Conservation (phyloP, 2,329 filamentous ascomycete species). For the Colletotrichum siamense region DNA sequence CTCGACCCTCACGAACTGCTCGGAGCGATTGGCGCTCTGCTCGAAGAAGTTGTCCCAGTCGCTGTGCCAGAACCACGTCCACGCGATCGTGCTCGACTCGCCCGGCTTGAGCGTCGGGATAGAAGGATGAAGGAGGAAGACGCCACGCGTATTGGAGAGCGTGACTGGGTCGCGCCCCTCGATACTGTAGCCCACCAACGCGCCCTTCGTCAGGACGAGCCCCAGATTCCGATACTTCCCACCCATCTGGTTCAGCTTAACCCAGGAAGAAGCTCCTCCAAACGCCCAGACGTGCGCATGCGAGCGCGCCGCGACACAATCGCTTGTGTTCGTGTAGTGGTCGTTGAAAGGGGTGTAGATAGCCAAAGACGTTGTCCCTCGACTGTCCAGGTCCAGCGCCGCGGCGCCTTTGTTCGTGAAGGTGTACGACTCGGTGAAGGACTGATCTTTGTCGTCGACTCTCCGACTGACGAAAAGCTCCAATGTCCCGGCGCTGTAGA, state of each 20-base stretch:
- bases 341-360: conserved; percentile 18
- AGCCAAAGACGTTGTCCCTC: background rate
- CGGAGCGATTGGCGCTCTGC: background rate
- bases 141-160: conserved; percentile 2
- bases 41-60: conserved; percentile 4
- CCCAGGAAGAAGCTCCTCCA: conserved; percentile 5
- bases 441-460: background rate
- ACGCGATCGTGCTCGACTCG: background rate
- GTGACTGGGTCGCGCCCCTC: conserved; percentile 7
- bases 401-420: conserved; percentile 10
- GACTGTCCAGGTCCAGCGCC: background rate
- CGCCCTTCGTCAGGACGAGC: conserved; percentile 5
- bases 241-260: conserved; percentile 17
- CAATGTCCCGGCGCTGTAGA: background rate
- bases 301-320: background rate
- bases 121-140: conserved; percentile 2
- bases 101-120: background rate
- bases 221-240: conserved; percentile 4
- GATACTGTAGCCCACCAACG: conserved; percentile 13
- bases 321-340: conserved; percentile 16
- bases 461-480: background rate
- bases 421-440: conserved; percentile 6
- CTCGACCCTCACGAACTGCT: background rate
- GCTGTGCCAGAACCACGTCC: conserved; percentile 15
- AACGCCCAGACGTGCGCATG: conserved; percentile 10